Conservation (phyloP, 768 basidiomycete genomes). For the Podaxis rugospora region DNA sequence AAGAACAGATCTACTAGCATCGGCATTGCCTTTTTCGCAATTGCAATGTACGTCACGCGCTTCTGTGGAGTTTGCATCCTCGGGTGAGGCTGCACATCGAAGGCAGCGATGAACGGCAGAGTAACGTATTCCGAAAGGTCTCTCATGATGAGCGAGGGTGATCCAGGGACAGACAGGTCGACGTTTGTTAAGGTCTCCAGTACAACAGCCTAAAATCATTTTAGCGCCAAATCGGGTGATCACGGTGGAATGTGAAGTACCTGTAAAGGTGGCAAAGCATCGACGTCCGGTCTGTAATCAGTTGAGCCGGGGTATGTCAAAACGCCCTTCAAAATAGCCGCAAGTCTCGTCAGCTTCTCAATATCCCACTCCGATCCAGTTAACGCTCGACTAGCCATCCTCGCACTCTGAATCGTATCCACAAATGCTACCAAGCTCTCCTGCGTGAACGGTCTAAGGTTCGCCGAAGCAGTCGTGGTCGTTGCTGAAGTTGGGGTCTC, state of each 20-base stretch:
- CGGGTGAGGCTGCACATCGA: constrained; percentile 46
- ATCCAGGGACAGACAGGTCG: constrained; percentile 55
- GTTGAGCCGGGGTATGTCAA: constrained; percentile 79
- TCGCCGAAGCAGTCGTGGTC: constrained; percentile 10
- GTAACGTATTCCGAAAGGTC: constrained; percentile 86
- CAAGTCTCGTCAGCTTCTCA: constrained; percentile 58
- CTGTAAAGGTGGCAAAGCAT: constrained; percentile 76
- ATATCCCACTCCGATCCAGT: constrained; percentile 63
- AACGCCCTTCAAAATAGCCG: constrained; percentile 76
- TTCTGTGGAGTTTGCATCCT: constrained; percentile 45
- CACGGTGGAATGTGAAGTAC: constrained; percentile 29
- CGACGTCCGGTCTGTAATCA: constrained; percentile 87
- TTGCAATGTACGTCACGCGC: constrained; percentile 82
- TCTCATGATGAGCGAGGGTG: constrained; percentile 69
- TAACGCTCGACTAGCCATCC: constrained; percentile 42
- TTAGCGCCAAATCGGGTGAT: neutral
- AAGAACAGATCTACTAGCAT: constrained; percentile 74
- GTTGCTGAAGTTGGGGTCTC: constrained; percentile 1
- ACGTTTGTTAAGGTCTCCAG: constrained; percentile 67
- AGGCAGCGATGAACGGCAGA: constrained; percentile 82
- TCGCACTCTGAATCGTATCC: constrained; percentile 60
- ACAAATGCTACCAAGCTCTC: constrained; percentile 83
- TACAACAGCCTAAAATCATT: constrained; percentile 54
- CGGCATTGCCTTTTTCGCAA: constrained; percentile 89
- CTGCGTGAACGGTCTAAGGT: constrained; percentile 60